Percentiles rank a stretch among this genome's conserved stretches.
Evolutionary conservation across 768 basidiomycete genomes (phyloP).

Genomic region (Lactarius hengduanensis): DNA sequence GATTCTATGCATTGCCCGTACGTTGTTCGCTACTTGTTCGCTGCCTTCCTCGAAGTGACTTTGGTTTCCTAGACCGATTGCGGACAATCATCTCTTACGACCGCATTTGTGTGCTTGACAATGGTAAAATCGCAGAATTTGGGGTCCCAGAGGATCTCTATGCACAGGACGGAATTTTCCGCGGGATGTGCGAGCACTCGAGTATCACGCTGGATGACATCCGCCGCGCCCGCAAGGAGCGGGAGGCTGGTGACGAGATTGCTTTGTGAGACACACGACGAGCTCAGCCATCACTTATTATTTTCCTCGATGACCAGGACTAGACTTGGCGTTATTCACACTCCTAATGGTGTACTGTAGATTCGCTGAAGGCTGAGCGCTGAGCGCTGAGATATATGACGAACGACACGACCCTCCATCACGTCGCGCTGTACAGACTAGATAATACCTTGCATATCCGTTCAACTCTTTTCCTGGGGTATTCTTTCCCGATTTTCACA

Average conservation of each 20-base stretch:
- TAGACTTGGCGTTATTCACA: too few relatives aligned
- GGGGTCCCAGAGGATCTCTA: conserved; percentile 74
- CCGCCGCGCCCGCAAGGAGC: conserved; percentile 37
- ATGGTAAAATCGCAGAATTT: conserved; percentile 80
- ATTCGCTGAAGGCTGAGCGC: too few relatives aligned
- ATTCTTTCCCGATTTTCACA: too few relatives aligned
- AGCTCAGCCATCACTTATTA: not conserved
- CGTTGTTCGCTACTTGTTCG: conserved; percentile 33
- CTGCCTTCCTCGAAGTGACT: not conserved
- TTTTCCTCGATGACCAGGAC: too few relatives aligned
- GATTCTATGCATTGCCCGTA: conserved; percentile 83
- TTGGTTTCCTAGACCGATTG: conserved; percentile 58
- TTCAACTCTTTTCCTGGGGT: too few relatives aligned
- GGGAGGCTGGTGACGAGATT: conserved; percentile 14
- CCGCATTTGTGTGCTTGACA: conserved; percentile 83
- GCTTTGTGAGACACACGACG: not conserved
- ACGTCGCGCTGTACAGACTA: too few relatives aligned
- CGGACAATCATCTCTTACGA: conserved; percentile 88
- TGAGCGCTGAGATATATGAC: too few relatives aligned
- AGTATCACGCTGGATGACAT: conserved; percentile 74
- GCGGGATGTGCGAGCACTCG: conserved; percentile 84
- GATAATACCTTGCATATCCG: too few relatives aligned
- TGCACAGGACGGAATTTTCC: conserved; percentile 64
- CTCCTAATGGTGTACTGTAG: too few relatives aligned
- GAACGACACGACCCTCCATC: too few relatives aligned